These are phyloP conservation scores for Hyaloperonospora arabidopsidis DNA, from an alignment of 352 stramenopile genomes.

Conservation along the genomic window DNA sequence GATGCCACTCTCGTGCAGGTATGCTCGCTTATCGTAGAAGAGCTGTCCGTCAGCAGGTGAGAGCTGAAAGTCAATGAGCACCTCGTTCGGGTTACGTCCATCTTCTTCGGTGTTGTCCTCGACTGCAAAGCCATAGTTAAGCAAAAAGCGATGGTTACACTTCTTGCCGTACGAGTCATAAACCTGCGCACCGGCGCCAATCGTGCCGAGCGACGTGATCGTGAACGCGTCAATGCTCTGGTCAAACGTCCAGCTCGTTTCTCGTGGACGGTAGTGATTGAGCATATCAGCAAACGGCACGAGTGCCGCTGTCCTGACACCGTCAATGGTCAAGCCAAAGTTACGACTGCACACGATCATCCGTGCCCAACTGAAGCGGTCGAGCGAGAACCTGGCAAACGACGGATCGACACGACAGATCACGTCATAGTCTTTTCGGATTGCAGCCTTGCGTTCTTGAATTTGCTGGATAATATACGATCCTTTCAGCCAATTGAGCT, in stretches of 20 bases:
- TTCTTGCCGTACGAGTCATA: constrained; percentile 99
- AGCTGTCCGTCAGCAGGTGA: constrained; percentile 49
- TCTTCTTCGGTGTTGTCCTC: constrained; percentile 97
- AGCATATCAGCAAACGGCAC: constrained; percentile 99
- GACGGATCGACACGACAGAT: constrained; percentile 90
- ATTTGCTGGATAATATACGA: constrained; percentile 93
- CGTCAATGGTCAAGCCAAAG: constrained; percentile 97
- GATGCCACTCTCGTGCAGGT: constrained; percentile 80
- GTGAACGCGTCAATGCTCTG: constrained; percentile 79
- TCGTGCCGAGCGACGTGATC: constrained; percentile 82
- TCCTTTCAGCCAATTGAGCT: constrained; percentile 87
- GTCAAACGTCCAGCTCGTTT: constrained; percentile 94
- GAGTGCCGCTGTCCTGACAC: constrained; percentile 94
- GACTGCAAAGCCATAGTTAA: constrained; percentile 99
- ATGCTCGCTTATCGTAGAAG: constrained; percentile 80
- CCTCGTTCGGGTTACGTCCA: constrained; percentile 97
- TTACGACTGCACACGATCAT: constrained; percentile 99
- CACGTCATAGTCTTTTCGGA: constrained; percentile 94
- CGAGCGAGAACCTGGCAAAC: constrained; percentile 90
- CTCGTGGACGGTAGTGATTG: constrained; percentile 97
- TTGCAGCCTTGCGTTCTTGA: constrained; percentile 91
- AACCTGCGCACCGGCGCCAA: constrained; percentile 86
- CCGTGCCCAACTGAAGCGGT: constrained; percentile 97
- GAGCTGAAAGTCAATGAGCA: constrained; percentile 85
- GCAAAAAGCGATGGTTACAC: constrained; percentile 98